A percentile compares a stretch with the other conserved stretches of the same genome.
phyloP scores from a whole-genome alignment of 225 moss, liverwort and hornwort species.

The Asterella californica region DNA sequence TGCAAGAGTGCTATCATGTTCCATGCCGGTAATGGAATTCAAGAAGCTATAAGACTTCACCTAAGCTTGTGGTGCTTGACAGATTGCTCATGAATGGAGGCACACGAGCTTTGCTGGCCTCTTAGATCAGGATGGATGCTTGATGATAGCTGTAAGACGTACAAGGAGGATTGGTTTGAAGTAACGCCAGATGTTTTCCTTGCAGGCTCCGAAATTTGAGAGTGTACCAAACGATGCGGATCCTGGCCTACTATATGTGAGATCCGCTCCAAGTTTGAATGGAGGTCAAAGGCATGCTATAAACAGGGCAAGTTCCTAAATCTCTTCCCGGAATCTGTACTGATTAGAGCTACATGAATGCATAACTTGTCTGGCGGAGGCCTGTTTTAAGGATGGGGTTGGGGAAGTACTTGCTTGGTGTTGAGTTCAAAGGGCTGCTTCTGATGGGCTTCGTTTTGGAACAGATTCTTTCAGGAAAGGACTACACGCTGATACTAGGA shows the following conservation, averaged over 20 bases:
- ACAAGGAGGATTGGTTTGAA: neutral
- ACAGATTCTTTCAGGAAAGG: slow-evolving; percentile 46
- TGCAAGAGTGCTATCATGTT: too few species aligned
- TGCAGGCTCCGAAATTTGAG: slow-evolving; percentile 52
- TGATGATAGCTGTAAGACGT: neutral
- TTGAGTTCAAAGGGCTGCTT: neutral
- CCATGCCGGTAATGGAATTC: too few species aligned
- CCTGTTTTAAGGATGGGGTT: neutral
- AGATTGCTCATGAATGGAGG: neutral
- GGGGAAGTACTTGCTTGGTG: too few species aligned
- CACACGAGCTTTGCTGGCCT: neutral
- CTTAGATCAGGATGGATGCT: neutral
- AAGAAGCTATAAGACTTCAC: too few species aligned
- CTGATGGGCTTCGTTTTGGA: neutral
- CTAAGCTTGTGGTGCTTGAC: neutral
- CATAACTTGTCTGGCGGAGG: neutral
- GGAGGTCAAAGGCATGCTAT: slow-evolving; percentile 43
- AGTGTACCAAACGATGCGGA: slow-evolving; percentile 29
- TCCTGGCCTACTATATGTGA: slow-evolving; percentile 41
- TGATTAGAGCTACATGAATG: neutral
- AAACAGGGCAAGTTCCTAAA: slow-evolving; percentile 27
- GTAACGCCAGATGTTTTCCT: neutral
- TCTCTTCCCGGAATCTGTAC: neutral
- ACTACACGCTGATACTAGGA: slow-evolving; percentile 52
- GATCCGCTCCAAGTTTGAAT: slow-evolving; percentile 39